A percentile compares a stretch with the other conserved stretches of the same genome.
Conservation (phyloP, 345 rosid genomes). For the Acer campestre region DNA sequence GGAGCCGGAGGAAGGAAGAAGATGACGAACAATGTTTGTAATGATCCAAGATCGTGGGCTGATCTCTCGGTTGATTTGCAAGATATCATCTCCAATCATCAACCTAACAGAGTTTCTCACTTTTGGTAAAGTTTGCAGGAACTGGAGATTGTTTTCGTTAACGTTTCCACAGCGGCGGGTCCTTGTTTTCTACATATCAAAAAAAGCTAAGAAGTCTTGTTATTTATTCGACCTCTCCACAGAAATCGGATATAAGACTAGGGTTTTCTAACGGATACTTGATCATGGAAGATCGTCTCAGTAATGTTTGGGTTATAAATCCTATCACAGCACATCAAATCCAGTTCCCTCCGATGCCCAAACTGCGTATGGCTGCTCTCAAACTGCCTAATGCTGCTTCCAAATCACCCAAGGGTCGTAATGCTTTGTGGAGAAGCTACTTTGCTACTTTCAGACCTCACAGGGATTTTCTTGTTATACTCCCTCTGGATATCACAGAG, state of each 20-base stretch:
- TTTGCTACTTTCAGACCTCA: neutral
- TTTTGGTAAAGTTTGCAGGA: neutral
- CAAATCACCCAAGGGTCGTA: too few species aligned
- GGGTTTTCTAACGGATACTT: conserved; percentile 12
- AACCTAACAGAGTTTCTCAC: neutral
- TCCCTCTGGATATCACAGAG: neutral
- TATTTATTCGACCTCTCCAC: conserved; percentile 2
- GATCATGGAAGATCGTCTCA: neutral
- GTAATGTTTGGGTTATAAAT: neutral
- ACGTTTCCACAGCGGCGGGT: neutral
- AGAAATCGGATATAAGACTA: neutral
- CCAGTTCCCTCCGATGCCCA: neutral
- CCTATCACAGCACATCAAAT: conserved; percentile 3
- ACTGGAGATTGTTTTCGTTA: neutral
- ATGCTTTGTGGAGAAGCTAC: neutral
- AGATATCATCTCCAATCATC: neutral
- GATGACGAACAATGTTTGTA: neutral
- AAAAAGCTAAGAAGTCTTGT: neutral
- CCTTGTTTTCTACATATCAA: neutral
- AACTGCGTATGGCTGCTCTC: too few species aligned
- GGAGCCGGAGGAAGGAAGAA: neutral
- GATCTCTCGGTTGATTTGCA: conserved; percentile 3
- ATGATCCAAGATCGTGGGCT: neutral
- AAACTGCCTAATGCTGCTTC: too few species aligned
- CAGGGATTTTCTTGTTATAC: neutral